phyloP scores from a whole-genome alignment of 768 basidiomycete genomes.

The Termitomyces sp. region DNA sequence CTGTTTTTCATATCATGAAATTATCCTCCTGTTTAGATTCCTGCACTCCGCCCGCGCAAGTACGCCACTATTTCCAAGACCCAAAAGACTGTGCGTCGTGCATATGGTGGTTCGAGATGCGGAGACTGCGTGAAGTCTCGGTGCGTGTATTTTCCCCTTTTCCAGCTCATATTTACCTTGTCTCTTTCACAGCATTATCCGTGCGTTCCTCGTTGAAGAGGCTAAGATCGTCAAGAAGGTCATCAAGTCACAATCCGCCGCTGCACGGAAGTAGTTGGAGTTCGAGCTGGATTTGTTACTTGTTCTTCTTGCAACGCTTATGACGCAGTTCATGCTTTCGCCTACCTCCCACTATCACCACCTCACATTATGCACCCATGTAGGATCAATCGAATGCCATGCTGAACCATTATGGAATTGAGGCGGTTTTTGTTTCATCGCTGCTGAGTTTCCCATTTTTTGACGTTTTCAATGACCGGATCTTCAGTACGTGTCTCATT shows the following conservation, averaged over 20 bases:
- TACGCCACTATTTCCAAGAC: slow-evolving; percentile 97
- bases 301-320: slow-evolving; percentile 11
- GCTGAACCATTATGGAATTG: neutral
- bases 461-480: neutral
- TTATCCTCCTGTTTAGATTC: slow-evolving; percentile 50
- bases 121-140: slow-evolving; percentile 93
- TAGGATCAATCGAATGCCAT: slow-evolving; percentile 14
- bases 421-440: too few relatives aligned
- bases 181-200: slow-evolving; percentile 70
- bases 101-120: slow-evolving; percentile 97
- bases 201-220: slow-evolving; percentile 98
- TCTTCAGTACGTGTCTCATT: neutral
- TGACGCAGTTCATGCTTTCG: slow-evolving; percentile 16
- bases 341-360: slow-evolving; percentile 2
- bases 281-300: slow-evolving; percentile 4
- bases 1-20: neutral
- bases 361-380: slow-evolving; percentile 25
- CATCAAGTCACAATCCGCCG: slow-evolving; percentile 75
- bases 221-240: slow-evolving; percentile 99
- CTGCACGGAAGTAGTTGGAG: slow-evolving; percentile 37
- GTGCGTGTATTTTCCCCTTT: slow-evolving; percentile 39
- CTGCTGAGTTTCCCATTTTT: neutral
- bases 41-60: slow-evolving; percentile 92
- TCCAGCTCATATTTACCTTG: slow-evolving; percentile 6
- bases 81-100: slow-evolving; percentile 92